A percentile compares a stretch with the other conserved stretches of the same genome.
Evolutionary conservation across 164 flowering plant genomes (phyloP).

Genomic region (Sedum album): DNA sequence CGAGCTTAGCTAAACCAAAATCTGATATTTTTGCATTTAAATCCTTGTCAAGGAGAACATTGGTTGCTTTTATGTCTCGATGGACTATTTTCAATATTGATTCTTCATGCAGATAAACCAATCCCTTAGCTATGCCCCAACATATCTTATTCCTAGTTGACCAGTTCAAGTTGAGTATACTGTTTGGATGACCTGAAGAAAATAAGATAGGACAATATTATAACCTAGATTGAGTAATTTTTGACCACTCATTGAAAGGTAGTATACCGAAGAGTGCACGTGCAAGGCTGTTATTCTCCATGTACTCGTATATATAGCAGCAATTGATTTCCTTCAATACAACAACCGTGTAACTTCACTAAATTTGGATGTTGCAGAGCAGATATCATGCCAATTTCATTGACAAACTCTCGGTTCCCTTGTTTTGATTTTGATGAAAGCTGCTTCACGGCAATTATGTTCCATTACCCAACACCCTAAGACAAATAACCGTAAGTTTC

Average conservation of each 20-base stretch:
- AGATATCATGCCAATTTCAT: conserved; percentile 77
- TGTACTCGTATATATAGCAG: conserved; percentile 59
- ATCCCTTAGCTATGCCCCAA: too few species aligned
- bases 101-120: too few species aligned
- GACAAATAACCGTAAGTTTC: background rate
- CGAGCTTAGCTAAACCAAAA: too few species aligned
- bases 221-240: background rate
- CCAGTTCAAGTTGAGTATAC: conserved; percentile 45
- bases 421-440: conserved; percentile 71
- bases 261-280: conserved; percentile 58
- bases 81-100: too few species aligned
- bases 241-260: background rate
- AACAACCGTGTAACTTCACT: conserved; percentile 65
- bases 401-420: conserved; percentile 73
- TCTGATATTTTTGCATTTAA: too few species aligned
- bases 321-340: conserved; percentile 63
- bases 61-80: too few species aligned
- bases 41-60: too few species aligned
- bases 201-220: background rate
- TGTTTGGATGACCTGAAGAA: conserved; percentile 27
- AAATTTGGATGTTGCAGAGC: conserved; percentile 60
- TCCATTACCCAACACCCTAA: conserved; percentile 57
- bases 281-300: conserved; percentile 66
- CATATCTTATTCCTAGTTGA: too few species aligned
- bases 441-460: conserved; percentile 63